Base-by-base conservation (phyloP, 2,329 filamentous ascomycete species). In the Phoma sp. region DNA sequence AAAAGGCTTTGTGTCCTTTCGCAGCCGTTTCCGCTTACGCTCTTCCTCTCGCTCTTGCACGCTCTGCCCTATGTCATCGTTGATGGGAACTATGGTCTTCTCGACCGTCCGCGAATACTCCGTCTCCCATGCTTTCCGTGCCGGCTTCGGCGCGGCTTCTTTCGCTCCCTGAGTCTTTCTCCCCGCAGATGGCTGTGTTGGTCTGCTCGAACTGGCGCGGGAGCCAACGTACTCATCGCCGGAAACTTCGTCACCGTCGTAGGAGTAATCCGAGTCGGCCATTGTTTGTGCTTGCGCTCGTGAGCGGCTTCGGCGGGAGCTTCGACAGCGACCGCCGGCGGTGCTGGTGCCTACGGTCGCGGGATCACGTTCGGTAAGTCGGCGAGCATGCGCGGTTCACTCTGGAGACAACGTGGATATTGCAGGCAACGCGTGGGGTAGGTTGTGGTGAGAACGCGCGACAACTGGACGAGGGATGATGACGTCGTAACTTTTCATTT, bases 1-100 rank as follows among this genome's bases (percentile, higher is more conserved):
- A 49, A 99, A 81, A 10, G 95, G 95, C 42, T 93, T 98, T 25
- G 95, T 98, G 73, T 99, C 95, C 74, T 91, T 90, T 57, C 96
- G 82, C 57, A 98, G 79, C 65, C 86, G 81, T 71, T 87, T 87
- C 55, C 92, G 86, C 80, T 96, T 96, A 72, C 90, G 87, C 22
- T 91, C 90, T 74, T 96, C 91, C 43, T 92, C 82, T 27, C 89
- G 76, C 22, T 88, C 88, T 60, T 90, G 87, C 36, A 96, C 83
- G 10, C 84, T 82, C 37, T 83, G 85, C 52, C 86, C 87, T 62
- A 96, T 86, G 52, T 86, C 87, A 40, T 90, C 91, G 37, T 86
- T 63, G 11, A 65, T 88, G 6, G 57, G 35, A 11, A 55, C 51
- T 43, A 59, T 60, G 18, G 88, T 88, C 75, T 95, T 91, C 44